Base-by-base conservation (phyloP, 257 asterid species). In the Verbena officinalis region DNA sequence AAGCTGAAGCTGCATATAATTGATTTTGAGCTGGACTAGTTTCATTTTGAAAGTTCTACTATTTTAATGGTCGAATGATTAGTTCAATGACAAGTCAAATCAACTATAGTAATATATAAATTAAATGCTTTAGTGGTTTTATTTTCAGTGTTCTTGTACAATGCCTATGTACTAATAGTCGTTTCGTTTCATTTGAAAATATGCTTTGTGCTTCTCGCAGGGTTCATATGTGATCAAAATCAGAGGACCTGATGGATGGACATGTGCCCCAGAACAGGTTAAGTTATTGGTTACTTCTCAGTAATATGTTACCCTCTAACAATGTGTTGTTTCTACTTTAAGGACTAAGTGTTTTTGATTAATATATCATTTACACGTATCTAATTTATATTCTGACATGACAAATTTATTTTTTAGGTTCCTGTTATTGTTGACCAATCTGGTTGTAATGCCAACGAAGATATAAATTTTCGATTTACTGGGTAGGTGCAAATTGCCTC, bases 221-320 rank as follows among this genome's bases (percentile, higher is more conserved):
- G 99, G 99, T 73, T 87, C 99, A 67, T 93, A 85, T 79, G 70
- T 86, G 73, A 76, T 93, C 57, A 93, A 93, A 82, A 82, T 87
- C 62, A 93, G 83, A 83, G 99, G 97, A 57, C 97, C 96, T 5
- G 87, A 84, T 67, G 99, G 98, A 50, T 93, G 98, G 97, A 82
- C 96, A 45, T 87, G 86, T 90, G 80, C 83, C 72, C 97, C 97
- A 34, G 86, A 93, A 78, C 96, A 87, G 76, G 98, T 91, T 87
- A 77, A 84, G 98, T 82, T 45, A 61, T 73, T 69, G 59, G 60
- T 57, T 55, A 67, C 57, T 61, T 72, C 21, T 55, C 31, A 55
- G n/a, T 65, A 65, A 27, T 27, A 17, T 20, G 11, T 40, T 68
- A 54, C 69, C 22, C 49, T 33, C 22, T 44, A 42, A 53, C 39